A percentile compares a stretch with the other conserved stretches of the same genome.
These are phyloP conservation scores for Spironucleus salmonicida DNA, from an alignment of 208 protist species.

Conservation along the genomic window DNA sequence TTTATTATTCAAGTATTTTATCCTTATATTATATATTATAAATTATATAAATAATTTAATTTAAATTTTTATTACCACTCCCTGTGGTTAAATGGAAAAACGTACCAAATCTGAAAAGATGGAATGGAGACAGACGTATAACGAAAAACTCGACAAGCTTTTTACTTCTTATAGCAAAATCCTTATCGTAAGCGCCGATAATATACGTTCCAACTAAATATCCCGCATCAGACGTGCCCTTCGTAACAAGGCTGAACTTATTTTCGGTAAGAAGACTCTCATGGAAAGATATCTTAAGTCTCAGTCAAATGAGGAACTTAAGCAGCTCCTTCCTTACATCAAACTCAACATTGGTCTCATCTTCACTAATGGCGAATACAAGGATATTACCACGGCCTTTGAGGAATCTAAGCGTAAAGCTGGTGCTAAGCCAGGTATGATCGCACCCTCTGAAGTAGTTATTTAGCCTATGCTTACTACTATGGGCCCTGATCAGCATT, in stretches of 20 bases:
- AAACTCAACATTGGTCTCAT: constrained; percentile 84
- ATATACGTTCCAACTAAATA: constrained; percentile 88
- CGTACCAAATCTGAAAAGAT: constrained; percentile 44
- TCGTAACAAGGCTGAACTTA: constrained; percentile 71
- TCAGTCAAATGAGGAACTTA: constrained; percentile 38
- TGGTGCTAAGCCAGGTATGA: constrained; percentile 79
- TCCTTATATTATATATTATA: too few relatives aligned
- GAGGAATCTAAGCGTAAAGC: constrained; percentile 63
- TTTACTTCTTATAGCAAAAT: constrained; percentile 76
- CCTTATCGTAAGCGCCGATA: constrained; percentile 79
- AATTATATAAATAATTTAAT: too few relatives aligned
- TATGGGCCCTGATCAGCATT: constrained; percentile 85
- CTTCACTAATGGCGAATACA: constrained; percentile 83
- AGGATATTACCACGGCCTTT: constrained; percentile 62
- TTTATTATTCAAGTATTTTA: too few relatives aligned
- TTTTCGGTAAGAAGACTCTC: constrained; percentile 89
- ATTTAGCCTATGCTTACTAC: constrained; percentile 80
- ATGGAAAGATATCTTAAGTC: constrained; percentile 35
- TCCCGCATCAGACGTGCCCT: constrained; percentile 75
- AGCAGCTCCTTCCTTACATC: constrained; percentile 57
- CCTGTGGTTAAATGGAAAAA: too few relatives aligned
- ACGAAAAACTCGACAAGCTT: constrained; percentile 64
- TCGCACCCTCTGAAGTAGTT: constrained; percentile 80
- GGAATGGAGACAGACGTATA: constrained; percentile 58
- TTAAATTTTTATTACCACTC: too few relatives aligned